Percentiles rank a stretch among this genome's conserved stretches.
These are phyloP conservation scores for Hypoxylon lienhwacheense DNA, from an alignment of 495 filamentous ascomycete species.

Conservation along the genomic window DNA sequence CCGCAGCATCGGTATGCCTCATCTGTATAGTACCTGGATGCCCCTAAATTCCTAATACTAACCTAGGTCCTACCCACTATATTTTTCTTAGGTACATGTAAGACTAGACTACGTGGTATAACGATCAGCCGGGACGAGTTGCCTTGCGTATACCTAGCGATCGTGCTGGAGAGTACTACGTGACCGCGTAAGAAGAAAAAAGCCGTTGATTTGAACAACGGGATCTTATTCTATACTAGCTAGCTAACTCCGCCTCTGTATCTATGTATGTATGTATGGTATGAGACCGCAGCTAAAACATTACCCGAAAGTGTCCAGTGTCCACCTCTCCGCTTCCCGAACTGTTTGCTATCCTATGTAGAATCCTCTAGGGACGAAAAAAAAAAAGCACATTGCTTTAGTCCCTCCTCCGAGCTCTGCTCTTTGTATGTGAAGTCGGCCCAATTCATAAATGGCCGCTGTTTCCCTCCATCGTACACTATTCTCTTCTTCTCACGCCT, in stretches of 20 bases:
- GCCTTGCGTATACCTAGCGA: conserved; percentile 11
- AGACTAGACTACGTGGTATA: neutral
- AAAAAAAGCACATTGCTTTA: conserved; percentile 21
- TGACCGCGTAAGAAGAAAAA: conserved; percentile 8
- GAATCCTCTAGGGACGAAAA: conserved; percentile 17
- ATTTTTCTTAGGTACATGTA: no score
- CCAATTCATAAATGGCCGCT: conserved; percentile 32
- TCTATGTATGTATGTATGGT: neutral
- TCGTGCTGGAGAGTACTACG: conserved; percentile 18
- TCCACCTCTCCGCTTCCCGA: conserved; percentile 30
- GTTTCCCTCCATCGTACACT: conserved; percentile 23
- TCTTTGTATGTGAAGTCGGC: conserved; percentile 17
- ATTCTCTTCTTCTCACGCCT: conserved; percentile 1
- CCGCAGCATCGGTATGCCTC: conserved; percentile 19
- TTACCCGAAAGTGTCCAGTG: conserved; percentile 32
- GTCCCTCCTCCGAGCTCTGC: conserved; percentile 6
- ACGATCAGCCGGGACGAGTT: no score
- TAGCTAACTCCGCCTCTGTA: conserved; percentile 17
- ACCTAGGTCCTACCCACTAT: no score
- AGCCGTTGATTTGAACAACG: conserved; percentile 18
- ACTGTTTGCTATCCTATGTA: conserved; percentile 18
- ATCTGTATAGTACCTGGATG: neutral
- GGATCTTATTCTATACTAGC: conserved; percentile 22
- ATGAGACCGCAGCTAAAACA: conserved; percentile 27
- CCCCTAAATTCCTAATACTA: neutral